Evolutionary conservation across 257 asterid genomes (phyloP).

Genomic region (Leonotis leonurus): DNA sequence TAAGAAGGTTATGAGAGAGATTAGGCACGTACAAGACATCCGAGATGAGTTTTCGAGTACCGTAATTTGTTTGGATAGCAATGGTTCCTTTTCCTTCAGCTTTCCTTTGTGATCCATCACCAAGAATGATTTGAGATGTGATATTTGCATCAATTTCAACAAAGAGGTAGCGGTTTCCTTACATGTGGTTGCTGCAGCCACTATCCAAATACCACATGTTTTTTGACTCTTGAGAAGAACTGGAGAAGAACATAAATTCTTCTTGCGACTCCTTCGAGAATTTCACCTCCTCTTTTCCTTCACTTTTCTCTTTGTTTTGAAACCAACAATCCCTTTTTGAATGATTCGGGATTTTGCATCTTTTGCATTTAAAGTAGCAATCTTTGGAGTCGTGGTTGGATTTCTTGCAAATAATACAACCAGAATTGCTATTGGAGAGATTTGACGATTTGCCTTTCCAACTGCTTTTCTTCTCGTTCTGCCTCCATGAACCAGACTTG

Average conservation of each 20-base stretch:
- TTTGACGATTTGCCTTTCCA: background rate
- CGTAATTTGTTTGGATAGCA: background rate
- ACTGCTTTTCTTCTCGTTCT: background rate
- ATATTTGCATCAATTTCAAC: background rate
- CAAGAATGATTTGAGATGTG: background rate
- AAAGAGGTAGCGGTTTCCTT: background rate
- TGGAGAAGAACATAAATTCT: background rate
- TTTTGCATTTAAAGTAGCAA: constrained; percentile 1
- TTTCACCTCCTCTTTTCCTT: background rate
- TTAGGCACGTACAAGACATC: background rate
- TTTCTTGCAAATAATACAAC: background rate
- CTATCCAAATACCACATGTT: background rate
- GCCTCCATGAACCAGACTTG: background rate
- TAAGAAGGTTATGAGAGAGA: background rate
- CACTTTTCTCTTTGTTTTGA: background rate
- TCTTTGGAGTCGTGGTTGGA: background rate
- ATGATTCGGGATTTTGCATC: background rate
- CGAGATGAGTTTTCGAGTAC: background rate
- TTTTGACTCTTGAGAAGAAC: background rate
- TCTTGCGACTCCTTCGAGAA: background rate
- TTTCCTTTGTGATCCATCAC: background rate
- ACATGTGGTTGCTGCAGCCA: background rate
- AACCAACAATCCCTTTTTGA: constrained; percentile 1
- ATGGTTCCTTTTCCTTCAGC: background rate
- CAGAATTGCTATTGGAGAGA: background rate